Evolutionary conservation across 148 eudicot genomes (phyloP).

Genomic region (Euryodendron excelsum): DNA sequence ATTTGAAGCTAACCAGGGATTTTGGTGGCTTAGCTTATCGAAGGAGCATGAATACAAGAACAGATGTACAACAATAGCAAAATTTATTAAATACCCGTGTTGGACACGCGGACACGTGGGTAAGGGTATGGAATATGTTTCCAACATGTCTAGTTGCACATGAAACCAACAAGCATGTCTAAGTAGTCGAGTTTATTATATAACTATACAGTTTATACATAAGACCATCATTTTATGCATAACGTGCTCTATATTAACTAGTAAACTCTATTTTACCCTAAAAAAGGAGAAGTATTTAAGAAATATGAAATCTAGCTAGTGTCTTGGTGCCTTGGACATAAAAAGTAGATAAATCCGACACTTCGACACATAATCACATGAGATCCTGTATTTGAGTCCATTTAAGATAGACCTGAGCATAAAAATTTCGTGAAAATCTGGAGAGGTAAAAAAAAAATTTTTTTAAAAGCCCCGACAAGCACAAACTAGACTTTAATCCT

Average conservation of each 20-base stretch:
- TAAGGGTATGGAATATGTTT: background rate
- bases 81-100: background rate
- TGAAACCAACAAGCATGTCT: background rate
- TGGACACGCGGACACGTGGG: background rate
- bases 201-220: too few species aligned
- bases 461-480: too few species aligned
- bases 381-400: too few species aligned
- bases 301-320: background rate
- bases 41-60: background rate
- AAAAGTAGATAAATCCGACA: background rate
- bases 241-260: background rate
- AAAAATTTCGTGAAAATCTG: too few species aligned
- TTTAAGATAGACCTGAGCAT: too few species aligned
- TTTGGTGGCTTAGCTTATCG: too few species aligned
- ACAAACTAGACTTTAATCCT: too few species aligned
- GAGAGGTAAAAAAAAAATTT: too few species aligned
- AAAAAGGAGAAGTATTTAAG: too few species aligned
- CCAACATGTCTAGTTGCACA: background rate
- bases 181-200: background rate
- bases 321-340: background rate
- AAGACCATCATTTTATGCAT: too few species aligned
- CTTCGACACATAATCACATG: too few species aligned
- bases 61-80: background rate
- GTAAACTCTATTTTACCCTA: background rate
- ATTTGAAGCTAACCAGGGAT: background rate